phyloP scores from a whole-genome alignment of 2,329 filamentous ascomycete genomes.

The Ophiostoma australiae region DNA sequence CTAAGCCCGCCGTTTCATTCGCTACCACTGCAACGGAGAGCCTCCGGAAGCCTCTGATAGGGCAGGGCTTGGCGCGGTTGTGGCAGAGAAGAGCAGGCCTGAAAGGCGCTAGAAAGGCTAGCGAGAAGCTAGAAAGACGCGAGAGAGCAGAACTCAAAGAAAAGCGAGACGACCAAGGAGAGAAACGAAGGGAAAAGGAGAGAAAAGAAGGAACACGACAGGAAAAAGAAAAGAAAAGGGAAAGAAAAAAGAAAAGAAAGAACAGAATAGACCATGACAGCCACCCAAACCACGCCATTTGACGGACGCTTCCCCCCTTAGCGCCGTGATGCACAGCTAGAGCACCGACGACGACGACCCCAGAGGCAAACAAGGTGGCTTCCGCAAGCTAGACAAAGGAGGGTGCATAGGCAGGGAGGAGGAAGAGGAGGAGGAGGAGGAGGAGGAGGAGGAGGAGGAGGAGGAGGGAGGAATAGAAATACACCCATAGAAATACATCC shows the following conservation, averaged over 20 bases:
- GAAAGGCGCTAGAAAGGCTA: background rate
- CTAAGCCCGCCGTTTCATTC: background rate
- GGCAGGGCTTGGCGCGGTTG: background rate
- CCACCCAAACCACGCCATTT: background rate
- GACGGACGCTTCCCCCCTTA: background rate
- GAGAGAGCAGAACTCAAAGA: background rate
- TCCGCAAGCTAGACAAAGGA: background rate
- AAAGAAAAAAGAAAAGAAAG: background rate
- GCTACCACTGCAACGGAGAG: slow-evolving; percentile 2
- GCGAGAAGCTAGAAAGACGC: background rate
- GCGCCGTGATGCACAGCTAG: background rate
- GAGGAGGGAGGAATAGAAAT: too few species aligned
- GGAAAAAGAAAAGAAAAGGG: background rate
- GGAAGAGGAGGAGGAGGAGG: too few species aligned
- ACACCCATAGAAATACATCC: too few species aligned
- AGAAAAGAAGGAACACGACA: background rate
- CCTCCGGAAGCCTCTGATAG: background rate
- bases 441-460: too few species aligned
- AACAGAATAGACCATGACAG: background rate
- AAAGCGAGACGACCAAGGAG: background rate
- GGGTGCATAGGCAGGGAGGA: too few species aligned
- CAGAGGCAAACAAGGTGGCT: background rate
- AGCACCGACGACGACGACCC: background rate
- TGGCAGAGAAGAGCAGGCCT: background rate
- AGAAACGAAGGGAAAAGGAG: too few species aligned